These are phyloP conservation scores for Apiotrichum domesticum DNA, from an alignment of 1,284 basidiomycete species.

Conservation along the genomic window DNA sequence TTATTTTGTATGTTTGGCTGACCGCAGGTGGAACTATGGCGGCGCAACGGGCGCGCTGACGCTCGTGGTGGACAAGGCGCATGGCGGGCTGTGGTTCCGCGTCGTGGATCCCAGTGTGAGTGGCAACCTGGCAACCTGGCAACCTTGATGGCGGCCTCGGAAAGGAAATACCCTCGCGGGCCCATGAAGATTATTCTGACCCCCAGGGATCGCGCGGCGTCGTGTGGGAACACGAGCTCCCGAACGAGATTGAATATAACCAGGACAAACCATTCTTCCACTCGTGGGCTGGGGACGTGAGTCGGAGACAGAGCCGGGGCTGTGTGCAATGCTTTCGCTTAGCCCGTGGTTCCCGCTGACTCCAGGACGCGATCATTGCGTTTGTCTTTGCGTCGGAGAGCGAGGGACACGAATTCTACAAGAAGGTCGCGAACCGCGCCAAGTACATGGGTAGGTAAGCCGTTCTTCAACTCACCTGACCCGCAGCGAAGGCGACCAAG, in stretches of 20 bases:
- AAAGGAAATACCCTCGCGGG: too few relatives aligned
- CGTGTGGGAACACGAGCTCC: slow-evolving; percentile 91
- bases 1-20: not conserved
- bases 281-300: slow-evolving; percentile 84
- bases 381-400: slow-evolving; percentile 83
- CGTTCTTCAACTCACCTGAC: not conserved
- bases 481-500: slow-evolving; percentile 23
- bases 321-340: too few relatives aligned
- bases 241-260: slow-evolving; percentile 74
- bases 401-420: slow-evolving; percentile 82
- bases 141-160: too few relatives aligned
- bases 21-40: slow-evolving; percentile 67
- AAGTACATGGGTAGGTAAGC: slow-evolving; percentile 57
- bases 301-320: slow-evolving; percentile 40
- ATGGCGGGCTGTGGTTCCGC: slow-evolving; percentile 60
- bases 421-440: slow-evolving; percentile 68
- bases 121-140: slow-evolving; percentile 2
- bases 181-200: not conserved
- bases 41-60: slow-evolving; percentile 79
- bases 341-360: not conserved
- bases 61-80: slow-evolving; percentile 60
- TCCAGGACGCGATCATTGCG: slow-evolving; percentile 54
- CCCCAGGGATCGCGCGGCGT: slow-evolving; percentile 68
- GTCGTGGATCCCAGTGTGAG: slow-evolving; percentile 66
- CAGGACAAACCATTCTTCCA: slow-evolving; percentile 90